Conservation (phyloP, 2,329 filamentous ascomycete species). For the Madurella mycetomatis region DNA sequence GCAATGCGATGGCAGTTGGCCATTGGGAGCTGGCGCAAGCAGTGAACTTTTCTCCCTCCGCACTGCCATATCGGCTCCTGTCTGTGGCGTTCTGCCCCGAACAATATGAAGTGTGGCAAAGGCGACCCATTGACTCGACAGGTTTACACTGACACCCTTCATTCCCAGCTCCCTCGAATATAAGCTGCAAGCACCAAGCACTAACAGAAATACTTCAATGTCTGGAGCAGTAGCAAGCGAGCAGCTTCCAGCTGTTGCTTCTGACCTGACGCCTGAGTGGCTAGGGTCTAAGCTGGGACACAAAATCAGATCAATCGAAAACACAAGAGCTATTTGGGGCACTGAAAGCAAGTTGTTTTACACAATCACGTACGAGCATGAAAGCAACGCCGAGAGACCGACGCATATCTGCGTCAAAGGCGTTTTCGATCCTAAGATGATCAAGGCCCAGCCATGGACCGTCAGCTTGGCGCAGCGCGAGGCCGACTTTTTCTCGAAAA, state of each 20-base stretch:
- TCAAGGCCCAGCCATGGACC: conserved; percentile 31
- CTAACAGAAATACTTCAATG: background rate
- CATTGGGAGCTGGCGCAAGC: background rate
- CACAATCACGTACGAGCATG: conserved; percentile 29
- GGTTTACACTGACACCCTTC: too few species aligned
- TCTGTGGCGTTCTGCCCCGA: too few species aligned
- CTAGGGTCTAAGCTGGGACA: conserved; percentile 28
- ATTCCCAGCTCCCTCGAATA: too few species aligned
- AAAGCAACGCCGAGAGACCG: conserved; percentile 9
- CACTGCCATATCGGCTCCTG: conserved; percentile 3
- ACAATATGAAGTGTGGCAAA: too few species aligned
- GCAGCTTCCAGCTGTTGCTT: conserved; percentile 25
- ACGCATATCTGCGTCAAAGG: conserved; percentile 36
- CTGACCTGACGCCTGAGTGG: conserved; percentile 28
- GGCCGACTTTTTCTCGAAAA: conserved; percentile 34
- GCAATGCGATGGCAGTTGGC: background rate
- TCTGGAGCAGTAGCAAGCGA: background rate
- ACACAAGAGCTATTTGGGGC: conserved; percentile 25
- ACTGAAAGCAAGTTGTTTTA: conserved; percentile 31
- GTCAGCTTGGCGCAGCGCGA: conserved; percentile 32
- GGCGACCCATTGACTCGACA: too few species aligned
- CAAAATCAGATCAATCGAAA: conserved; percentile 24
- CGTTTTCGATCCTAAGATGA: conserved; percentile 34
- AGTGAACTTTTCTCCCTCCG: conserved; percentile 4
- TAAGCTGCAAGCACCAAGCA: background rate